Evolutionary conservation across 352 stramenopile genomes (phyloP).

Genomic region (Globisporangium cylindrosporum): DNA sequence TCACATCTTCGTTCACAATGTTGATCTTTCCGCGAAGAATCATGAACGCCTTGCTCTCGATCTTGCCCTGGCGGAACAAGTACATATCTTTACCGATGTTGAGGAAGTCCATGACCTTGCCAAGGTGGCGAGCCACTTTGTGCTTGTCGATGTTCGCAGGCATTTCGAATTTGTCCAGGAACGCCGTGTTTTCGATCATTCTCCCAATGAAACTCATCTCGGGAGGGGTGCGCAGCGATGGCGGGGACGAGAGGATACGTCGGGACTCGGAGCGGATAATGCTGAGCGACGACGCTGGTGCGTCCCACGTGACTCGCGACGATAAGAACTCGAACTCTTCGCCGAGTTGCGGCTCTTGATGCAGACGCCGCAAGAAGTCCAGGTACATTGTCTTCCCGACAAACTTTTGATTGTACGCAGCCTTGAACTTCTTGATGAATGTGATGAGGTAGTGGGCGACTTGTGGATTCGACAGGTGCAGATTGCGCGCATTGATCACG

Average conservation of each 20-base stretch:
- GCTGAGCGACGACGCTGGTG: slow-evolving; percentile 53
- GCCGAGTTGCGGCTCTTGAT: slow-evolving; percentile 47
- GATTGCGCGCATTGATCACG: slow-evolving; percentile 49
- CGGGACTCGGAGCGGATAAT: slow-evolving; percentile 66
- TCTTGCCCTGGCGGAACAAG: slow-evolving; percentile 67
- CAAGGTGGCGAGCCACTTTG: slow-evolving; percentile 50
- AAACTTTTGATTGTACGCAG: slow-evolving; percentile 73
- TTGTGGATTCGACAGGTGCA: slow-evolving; percentile 64
- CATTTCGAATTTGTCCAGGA: slow-evolving; percentile 70
- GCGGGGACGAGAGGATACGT: slow-evolving; percentile 43
- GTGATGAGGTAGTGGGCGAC: slow-evolving; percentile 66
- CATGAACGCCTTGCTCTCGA: slow-evolving; percentile 76
- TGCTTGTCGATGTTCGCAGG: slow-evolving; percentile 43
- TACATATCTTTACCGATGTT: slow-evolving; percentile 49
- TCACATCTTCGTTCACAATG: slow-evolving; percentile 77
- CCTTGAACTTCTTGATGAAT: slow-evolving; percentile 80
- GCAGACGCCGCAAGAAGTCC: slow-evolving; percentile 60
- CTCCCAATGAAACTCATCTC: slow-evolving; percentile 57
- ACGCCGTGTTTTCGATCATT: slow-evolving; percentile 53
- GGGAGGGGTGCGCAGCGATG: slow-evolving; percentile 31
- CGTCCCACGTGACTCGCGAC: slow-evolving; percentile 51
- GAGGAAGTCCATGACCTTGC: slow-evolving; percentile 46
- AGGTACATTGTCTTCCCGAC: slow-evolving; percentile 73
- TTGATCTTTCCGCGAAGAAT: slow-evolving; percentile 74
- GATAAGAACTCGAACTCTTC: slow-evolving; percentile 59